A percentile compares a stretch with the other conserved stretches of the same genome.
Evolutionary conservation across 176 grass and related monocot species (phyloP).

Genomic region (Oryza meridionalis): DNA sequence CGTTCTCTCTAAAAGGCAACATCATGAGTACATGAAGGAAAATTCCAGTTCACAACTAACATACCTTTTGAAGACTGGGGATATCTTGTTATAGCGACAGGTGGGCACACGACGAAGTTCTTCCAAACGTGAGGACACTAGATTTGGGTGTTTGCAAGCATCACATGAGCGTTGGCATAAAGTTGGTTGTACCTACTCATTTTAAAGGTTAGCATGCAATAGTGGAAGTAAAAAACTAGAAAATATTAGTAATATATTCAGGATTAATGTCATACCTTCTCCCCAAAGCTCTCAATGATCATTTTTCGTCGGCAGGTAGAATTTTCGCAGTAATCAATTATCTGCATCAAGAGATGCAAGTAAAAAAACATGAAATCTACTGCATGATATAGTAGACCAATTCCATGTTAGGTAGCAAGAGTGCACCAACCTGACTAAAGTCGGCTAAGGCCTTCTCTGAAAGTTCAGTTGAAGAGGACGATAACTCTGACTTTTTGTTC

Average conservation of each 20-base stretch:
- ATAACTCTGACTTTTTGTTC: slow-evolving; percentile 57
- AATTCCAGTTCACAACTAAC: neutral
- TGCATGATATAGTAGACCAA: slow-evolving; percentile 16
- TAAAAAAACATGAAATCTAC: slow-evolving; percentile 14
- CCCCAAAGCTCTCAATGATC: slow-evolving; percentile 89
- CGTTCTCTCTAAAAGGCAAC: neutral
- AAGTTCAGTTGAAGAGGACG: slow-evolving; percentile 62
- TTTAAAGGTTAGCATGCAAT: slow-evolving; percentile 41
- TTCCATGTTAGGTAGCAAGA: slow-evolving; percentile 28
- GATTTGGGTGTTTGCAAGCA: slow-evolving; percentile 84
- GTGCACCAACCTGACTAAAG: slow-evolving; percentile 74
- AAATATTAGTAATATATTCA: slow-evolving; percentile 9
- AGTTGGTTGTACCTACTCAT: slow-evolving; percentile 65
- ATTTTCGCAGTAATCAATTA: slow-evolving; percentile 91
- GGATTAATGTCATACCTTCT: slow-evolving; percentile 53
- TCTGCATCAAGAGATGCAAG: slow-evolving; percentile 50
- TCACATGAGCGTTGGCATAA: slow-evolving; percentile 85
- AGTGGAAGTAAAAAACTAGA: slow-evolving; percentile 32
- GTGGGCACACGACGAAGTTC: slow-evolving; percentile 60
- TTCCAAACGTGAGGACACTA: slow-evolving; percentile 56
- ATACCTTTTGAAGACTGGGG: slow-evolving; percentile 66
- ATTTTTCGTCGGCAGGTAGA: slow-evolving; percentile 70
- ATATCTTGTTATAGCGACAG: slow-evolving; percentile 61
- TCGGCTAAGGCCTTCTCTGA: slow-evolving; percentile 69
- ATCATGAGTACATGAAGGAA: neutral